Percentiles rank a stretch among this genome's conserved stretches.
Evolutionary conservation across 2,329 filamentous ascomycete species (phyloP).

Genomic region (Trichocomaceae sp.): DNA sequence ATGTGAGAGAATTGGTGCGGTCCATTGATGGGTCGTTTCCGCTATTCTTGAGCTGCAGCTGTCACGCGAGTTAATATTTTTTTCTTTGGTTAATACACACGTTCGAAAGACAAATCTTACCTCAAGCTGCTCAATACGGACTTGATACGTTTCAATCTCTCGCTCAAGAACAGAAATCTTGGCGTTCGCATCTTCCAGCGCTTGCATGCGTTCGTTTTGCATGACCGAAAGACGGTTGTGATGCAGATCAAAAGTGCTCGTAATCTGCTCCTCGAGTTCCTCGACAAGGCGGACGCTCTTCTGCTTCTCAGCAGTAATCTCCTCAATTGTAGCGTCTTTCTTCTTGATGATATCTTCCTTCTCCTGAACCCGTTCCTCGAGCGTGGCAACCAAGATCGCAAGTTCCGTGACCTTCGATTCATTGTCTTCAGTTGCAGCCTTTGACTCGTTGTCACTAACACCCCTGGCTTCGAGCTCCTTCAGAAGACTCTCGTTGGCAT

Average conservation of each 20-base stretch:
- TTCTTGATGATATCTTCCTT: conserved; percentile 42
- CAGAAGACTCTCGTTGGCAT: conserved; percentile 33
- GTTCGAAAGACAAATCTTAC: conserved; percentile 42
- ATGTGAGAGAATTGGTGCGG: conserved; percentile 54
- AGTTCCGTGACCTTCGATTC: conserved; percentile 53
- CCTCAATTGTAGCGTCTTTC: conserved; percentile 42
- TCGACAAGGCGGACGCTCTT: conserved; percentile 90
- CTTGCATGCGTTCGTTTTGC: conserved; percentile 64
- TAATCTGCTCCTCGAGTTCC: conserved; percentile 93
- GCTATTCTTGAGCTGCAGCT: conserved; percentile 39
- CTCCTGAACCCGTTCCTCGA: conserved; percentile 40
- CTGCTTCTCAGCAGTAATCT: conserved; percentile 62
- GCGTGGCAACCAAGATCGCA: conserved; percentile 40
- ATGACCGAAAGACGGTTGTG: conserved; percentile 84
- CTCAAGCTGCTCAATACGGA: conserved; percentile 64
- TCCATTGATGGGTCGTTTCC: conserved; percentile 40
- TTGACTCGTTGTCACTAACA: conserved; percentile 29
- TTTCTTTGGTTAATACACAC: neutral
- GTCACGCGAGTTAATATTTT: conserved; percentile 17
- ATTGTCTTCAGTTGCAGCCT: conserved; percentile 39
- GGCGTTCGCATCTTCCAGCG: conserved; percentile 71
- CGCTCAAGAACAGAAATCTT: conserved; percentile 57
- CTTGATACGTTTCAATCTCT: conserved; percentile 55
- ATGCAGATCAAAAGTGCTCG: conserved; percentile 89
- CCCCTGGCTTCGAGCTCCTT: conserved; percentile 33